These are phyloP conservation scores for Lactarius hatsudake DNA, from an alignment of 768 basidiomycete species.

Conservation along the genomic window DNA sequence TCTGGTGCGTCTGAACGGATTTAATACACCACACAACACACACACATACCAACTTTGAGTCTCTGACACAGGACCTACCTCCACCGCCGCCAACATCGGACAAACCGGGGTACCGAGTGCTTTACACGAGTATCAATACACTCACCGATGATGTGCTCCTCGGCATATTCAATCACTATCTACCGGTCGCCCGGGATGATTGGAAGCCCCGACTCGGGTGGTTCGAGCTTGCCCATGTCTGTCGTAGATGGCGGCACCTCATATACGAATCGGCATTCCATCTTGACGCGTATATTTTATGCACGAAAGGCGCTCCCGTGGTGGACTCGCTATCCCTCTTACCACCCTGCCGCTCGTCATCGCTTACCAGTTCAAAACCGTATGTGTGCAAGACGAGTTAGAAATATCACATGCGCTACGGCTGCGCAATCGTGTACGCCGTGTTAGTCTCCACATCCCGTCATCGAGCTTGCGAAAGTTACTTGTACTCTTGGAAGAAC, in stretches of 20 bases:
- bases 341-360: constrained; percentile 11
- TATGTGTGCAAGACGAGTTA: neutral
- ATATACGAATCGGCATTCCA: neutral
- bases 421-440: neutral
- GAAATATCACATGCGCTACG: neutral
- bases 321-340: neutral
- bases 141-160: neutral
- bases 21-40: neutral
- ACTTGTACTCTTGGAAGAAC: neutral
- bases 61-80: neutral
- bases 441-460: neutral
- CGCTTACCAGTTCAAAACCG: neutral
- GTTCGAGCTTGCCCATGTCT: neutral
- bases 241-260: neutral
- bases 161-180: neutral
- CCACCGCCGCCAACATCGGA: neutral
- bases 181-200: neutral
- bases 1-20: neutral
- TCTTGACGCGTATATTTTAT: neutral
- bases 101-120: neutral
- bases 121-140: neutral
- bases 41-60: neutral
- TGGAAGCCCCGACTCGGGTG: neutral
- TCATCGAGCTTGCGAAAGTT: neutral
- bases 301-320: neutral